Percentiles rank a stretch among this genome's conserved stretches.
Evolutionary conservation across 768 basidiomycete species (phyloP).

Genomic region (Termitomyces sp.): DNA sequence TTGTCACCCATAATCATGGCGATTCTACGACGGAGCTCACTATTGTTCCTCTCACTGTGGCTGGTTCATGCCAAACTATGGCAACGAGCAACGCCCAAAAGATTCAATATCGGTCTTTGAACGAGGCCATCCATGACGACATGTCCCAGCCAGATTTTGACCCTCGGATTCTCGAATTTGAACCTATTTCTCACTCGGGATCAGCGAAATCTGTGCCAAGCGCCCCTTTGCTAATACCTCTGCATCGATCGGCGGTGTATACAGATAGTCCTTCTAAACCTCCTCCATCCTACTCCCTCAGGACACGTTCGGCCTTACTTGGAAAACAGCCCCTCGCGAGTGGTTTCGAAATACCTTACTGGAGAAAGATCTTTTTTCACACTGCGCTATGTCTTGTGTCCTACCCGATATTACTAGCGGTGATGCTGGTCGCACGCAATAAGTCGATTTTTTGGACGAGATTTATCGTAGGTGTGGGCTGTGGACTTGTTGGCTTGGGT

Average conservation of each 20-base stretch:
- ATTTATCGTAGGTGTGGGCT: conserved; percentile 32
- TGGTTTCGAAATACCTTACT: conserved; percentile 32
- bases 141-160: conserved; percentile 13
- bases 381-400: conserved; percentile 27
- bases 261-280: conserved; percentile 8
- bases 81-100: conserved; percentile 6
- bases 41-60: not conserved
- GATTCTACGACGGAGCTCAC: not conserved
- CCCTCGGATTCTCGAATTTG: not conserved
- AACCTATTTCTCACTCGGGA: not conserved
- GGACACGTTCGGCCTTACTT: conserved; percentile 6
- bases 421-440: conserved; percentile 26
- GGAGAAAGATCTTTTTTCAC: conserved; percentile 28
- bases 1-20: not conserved
- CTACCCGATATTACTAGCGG: conserved; percentile 31
- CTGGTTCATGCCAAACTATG: not conserved
- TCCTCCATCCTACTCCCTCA: conserved; percentile 13
- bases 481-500: conserved; percentile 28
- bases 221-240: not conserved
- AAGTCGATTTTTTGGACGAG: conserved; percentile 39
- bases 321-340: conserved; percentile 27
- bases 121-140: conserved; percentile 10
- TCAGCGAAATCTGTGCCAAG: not conserved
- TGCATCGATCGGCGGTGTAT: conserved; percentile 5
- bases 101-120: conserved; percentile 10